Evolutionary conservation across 129 eudicot genomes (phyloP), one percentile per base, ranked within the genome.

Genomic region (Scalesia atractyloides): DNA sequence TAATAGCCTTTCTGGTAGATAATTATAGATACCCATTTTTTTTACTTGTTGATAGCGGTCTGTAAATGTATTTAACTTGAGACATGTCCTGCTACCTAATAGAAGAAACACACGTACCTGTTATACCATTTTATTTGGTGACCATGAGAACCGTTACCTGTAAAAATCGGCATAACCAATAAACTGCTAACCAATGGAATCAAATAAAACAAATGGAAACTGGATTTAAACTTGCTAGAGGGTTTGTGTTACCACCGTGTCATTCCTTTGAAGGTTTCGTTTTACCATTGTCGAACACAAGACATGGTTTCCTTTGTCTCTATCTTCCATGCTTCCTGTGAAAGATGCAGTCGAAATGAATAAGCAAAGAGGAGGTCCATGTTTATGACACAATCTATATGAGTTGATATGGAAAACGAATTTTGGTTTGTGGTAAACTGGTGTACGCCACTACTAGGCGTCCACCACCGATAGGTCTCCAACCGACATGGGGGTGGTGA

Each of bases 61-160:
- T 76, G 74, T 76, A 67, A 67, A 76, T 76, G 69, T 68, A 51
- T 67, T 73, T 30, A 56, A 76, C 74, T 57, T 10, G 68, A 76
- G 69, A 76, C 54, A 16, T 75, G 18, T 49, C 48, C 18, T 67
- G 61, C 57, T 76, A 67, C 50, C 47, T 33, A 57, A 76, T 57
- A 76, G 61, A 76, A 67, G 61, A 76, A 56, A 76, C 68, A 68
- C 37, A 46, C 41, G 54, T 33, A 46, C 20, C 19, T 11, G 14
- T 66, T 74, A 26, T 53, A 67, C 46, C 56, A 46, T 46, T 19
- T 41, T 64, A 8, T 41, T 51, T 33, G 62, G 51, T 26, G 4
- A 53, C 60, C 46, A 9, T 41, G 46, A 41, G 46, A 41, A 8
- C 10, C 10, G 46, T 37, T 37, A 37, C 44, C 44, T 37, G 44